Base-by-base conservation (phyloP, 2,329 filamentous ascomycete genomes). In the Colletotrichum incanum region DNA sequence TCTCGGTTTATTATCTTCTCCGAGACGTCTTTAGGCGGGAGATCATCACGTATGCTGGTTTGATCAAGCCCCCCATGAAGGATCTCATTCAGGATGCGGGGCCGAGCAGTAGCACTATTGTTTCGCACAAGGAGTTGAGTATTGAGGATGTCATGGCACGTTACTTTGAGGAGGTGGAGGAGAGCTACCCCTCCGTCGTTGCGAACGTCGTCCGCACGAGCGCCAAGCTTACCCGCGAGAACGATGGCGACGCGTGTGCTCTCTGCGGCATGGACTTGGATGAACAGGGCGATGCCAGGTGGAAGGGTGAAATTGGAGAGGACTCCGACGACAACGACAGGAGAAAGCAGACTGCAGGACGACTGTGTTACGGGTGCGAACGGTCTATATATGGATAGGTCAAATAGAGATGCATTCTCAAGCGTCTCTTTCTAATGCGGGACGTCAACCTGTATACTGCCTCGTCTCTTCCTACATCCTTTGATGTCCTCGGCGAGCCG, bases 191-290 rank as follows among this genome's bases (percentile, higher is more conserved):
- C 3, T 94, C 93, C 67, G 94, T 98, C 67, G 95, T 99, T 75
- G 93, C 95, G 41, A 99, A 99, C 80, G 96, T 99, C 12, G 96
- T 98, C 6, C 91, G 94, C 74, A 99, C 96, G 43, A 92, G 93
- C n/a, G 92, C 91, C 63, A 98, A 97, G 82, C 86, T 98, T 50
- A 86, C 91, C 56, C 83, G 89, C 34, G 79, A 84, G 0, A 67
- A 39, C 9, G 76, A 84, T 1, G 80, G 79, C 9, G 78, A 77
- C 26, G 79, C 76, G n/a, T 97, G 94, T 77, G 86, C 88, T 43
- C 80, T 96, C 11, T 97, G 94, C 80, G 89, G 89, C 61, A 89
- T 93, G 82, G 89, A 90, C 43, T 84, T 95, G 16, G 88, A 91
- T 67, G 87, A 87, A 74, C 84, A 85, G 5, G 91, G 90, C 4